Evolutionary conservation across 805 yeast species (phyloP).

Genomic region (Kurtzmaniella cleridarum): DNA sequence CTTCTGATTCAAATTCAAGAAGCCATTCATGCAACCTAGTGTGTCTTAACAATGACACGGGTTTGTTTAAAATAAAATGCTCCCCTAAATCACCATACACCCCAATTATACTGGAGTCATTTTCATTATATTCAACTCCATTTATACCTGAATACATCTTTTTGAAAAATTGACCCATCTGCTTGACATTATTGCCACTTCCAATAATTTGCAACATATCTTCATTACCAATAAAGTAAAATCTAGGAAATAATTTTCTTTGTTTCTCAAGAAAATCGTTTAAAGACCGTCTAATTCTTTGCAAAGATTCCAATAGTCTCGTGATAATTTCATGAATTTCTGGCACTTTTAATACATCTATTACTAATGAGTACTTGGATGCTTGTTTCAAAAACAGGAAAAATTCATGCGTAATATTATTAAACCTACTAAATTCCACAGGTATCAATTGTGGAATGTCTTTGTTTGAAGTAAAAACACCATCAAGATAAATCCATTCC

Average conservation of each 20-base stretch:
- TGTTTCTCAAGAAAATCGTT: constrained; percentile 77
- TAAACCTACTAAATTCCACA: constrained; percentile 62
- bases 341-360: constrained; percentile 51
- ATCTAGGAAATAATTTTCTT: constrained; percentile 70
- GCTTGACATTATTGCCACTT: constrained; percentile 39
- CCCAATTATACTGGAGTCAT: constrained; percentile 32
- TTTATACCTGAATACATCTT: constrained; percentile 70
- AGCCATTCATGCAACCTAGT: constrained; percentile 60
- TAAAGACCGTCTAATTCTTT: constrained; percentile 57
- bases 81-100: constrained; percentile 69
- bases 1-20: constrained; percentile 46
- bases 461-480: constrained; percentile 54
- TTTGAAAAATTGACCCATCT: constrained; percentile 53
- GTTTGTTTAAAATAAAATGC: constrained; percentile 31
- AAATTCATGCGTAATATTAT: constrained; percentile 57
- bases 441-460: constrained; percentile 65
- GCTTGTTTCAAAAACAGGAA: constrained; percentile 45
- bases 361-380: constrained; percentile 42
- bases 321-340: constrained; percentile 44
- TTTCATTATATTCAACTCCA: constrained; percentile 30
- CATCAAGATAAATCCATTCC: constrained; percentile 84
- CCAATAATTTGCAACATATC: constrained; percentile 83
- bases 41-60: constrained; percentile 38
- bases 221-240: constrained; percentile 86
- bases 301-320: constrained; percentile 50